Conservation (phyloP, 179 eudicot species). For the Pouteria campechiana region DNA sequence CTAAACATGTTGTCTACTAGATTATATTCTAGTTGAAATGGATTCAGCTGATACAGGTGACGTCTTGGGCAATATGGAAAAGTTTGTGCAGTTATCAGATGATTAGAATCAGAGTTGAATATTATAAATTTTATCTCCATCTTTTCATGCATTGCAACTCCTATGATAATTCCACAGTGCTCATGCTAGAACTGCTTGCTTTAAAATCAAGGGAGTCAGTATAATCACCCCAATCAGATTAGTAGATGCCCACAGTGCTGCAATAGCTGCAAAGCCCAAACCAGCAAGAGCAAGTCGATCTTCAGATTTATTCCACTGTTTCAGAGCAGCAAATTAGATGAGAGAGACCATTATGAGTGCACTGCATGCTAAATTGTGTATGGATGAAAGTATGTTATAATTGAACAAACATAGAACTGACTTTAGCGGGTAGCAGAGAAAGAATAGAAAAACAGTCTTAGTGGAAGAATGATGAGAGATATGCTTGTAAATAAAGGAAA, state of each 20-base stretch:
- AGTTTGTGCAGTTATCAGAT: too few species aligned
- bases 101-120: too few species aligned
- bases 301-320: conserved; percentile 87
- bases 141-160: too few species aligned
- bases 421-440: neutral
- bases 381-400: too few species aligned
- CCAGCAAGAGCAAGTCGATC: conserved; percentile 80
- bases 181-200: too few species aligned
- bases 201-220: neutral
- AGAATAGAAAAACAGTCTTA: neutral
- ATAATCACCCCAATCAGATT: conserved; percentile 56
- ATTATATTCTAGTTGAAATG: too few species aligned
- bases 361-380: too few species aligned
- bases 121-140: too few species aligned
- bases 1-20: too few species aligned
- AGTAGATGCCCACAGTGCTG: conserved; percentile 71
- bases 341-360: neutral
- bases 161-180: too few species aligned
- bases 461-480: neutral
- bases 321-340: conserved; percentile 8
- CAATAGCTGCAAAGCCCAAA: conserved; percentile 71
- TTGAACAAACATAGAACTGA: neutral
- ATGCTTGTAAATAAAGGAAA: neutral
- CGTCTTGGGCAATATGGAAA: too few species aligned
- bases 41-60: too few species aligned